phyloP scores from a whole-genome alignment of 140 eudicot species.

The Oenanthe javanica region DNA sequence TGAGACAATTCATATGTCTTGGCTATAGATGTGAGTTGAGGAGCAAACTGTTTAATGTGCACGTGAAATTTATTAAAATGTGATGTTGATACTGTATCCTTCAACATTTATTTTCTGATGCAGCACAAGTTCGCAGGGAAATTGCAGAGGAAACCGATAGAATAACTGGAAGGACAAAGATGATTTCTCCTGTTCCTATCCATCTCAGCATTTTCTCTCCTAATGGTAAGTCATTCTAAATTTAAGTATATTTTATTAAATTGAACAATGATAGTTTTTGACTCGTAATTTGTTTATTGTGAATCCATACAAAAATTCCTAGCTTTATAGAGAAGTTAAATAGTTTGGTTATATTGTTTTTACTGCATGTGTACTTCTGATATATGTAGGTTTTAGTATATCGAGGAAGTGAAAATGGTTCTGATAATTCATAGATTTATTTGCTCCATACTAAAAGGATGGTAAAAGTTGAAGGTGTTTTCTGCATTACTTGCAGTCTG shows the following conservation, averaged over 20 bases:
- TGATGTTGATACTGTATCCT: background rate
- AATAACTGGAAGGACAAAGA: slow-evolving; percentile 84
- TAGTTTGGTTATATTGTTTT: background rate
- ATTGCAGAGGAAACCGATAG: slow-evolving; percentile 96
- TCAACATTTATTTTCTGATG: slow-evolving; percentile 19
- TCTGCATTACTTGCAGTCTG: background rate
- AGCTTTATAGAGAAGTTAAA: background rate
- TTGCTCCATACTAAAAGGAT: background rate
- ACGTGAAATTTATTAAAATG: background rate
- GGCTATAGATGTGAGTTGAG: background rate
- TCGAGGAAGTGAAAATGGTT: background rate
- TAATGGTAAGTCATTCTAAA: slow-evolving; percentile 33
- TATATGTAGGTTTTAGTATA: background rate
- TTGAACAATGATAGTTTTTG: background rate
- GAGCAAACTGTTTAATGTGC: background rate
- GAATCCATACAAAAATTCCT: background rate
- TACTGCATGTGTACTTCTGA: background rate
- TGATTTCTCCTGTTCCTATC: slow-evolving; percentile 92
- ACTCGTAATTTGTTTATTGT: background rate
- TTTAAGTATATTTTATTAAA: background rate
- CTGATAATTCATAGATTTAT: background rate
- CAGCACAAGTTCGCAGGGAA: slow-evolving; percentile 88
- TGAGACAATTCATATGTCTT: background rate
- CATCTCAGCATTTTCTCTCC: slow-evolving; percentile 96
- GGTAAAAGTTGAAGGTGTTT: background rate